Base-by-base conservation (phyloP, 139 green algal genomes). In the Raphidocelis subcapitata region DNA sequence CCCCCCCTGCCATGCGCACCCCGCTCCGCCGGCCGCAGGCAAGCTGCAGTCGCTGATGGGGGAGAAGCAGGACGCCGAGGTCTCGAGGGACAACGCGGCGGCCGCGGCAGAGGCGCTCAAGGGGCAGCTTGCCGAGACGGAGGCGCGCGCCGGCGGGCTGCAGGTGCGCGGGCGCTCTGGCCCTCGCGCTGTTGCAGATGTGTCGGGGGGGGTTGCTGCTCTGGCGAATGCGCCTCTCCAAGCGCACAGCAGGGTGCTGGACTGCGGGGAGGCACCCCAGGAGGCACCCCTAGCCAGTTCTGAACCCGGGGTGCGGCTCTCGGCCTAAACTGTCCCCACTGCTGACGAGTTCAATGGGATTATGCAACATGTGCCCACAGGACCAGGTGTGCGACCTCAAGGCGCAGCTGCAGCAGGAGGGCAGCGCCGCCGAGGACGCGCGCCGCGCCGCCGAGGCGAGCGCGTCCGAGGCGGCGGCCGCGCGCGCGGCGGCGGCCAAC, bases 31-130 rank as follows among this genome's bases (percentile, higher is more conserved):
- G 41, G 8, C 8, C 26, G 55, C 56, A 72, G 67, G 60, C 62
- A 67, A 83, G 57, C 78, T 92, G 64, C 65, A 74, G 37, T 65
- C 73, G 16, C 65, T 93, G n/a, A 84, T 79, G 23, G 81, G 85
- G 24, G 88, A 93, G 67, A 92, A 91, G 61, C 63, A 75, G 26
- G 37, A 54, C 18, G 82, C 96, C 32, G 73, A 85, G 31, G 72
- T 83, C 60, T 78, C 87, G 35, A 76, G 91, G 54, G 75, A 54
- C 33, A 72, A 72, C 33, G 47, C 60, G 5, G 33, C 54, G 16
- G 72, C 35, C 8, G 60, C 64, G 16, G 24, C 33, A 23, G 47
- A 76, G 32, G 57, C 36, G n/a, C 28, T 28, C 69, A 65, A 62
- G 2, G 52, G 28, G 1, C 54, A 76, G 41, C 20, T 62, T 29